These are phyloP conservation scores for Coemansia sp. DNA, from an alignment of 192 early-diverging fungal genomes.

Conservation along the genomic window DNA sequence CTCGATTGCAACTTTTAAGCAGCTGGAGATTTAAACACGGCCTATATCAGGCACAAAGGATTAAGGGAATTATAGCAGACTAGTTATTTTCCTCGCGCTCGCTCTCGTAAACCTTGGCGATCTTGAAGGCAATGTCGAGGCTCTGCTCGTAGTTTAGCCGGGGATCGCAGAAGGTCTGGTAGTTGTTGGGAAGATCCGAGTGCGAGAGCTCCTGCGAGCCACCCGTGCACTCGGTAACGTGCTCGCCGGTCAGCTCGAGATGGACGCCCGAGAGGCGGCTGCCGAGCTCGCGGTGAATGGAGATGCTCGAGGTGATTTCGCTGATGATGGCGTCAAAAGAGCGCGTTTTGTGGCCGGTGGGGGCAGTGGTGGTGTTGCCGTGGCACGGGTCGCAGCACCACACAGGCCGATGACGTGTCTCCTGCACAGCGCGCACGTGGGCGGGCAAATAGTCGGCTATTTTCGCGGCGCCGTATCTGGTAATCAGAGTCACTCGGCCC, in stretches of 20 bases:
- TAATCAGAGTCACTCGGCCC: conserved; percentile 94
- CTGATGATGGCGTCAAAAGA: conserved; percentile 84
- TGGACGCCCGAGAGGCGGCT: conserved; percentile 91
- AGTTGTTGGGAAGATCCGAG: conserved; percentile 80
- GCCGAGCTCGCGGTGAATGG: conserved; percentile 72
- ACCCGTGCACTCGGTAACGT: conserved; percentile 95
- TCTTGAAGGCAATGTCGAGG: conserved; percentile 93
- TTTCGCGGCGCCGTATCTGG: conserved; percentile 87
- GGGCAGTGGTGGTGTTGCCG: conserved; percentile 89
- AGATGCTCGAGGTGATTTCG: conserved; percentile 82
- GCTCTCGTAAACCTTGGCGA: conserved; percentile 83
- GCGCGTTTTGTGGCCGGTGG: conserved; percentile 85
- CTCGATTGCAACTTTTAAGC: too few species aligned
- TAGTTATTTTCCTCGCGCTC: conserved; percentile 37
- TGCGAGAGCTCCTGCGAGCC: conserved; percentile 95
- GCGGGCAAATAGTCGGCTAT: conserved; percentile 79
- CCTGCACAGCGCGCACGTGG: conserved; percentile 89
- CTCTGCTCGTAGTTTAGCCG: conserved; percentile 97
- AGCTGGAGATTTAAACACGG: background rate
- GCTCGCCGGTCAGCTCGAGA: conserved; percentile 93
- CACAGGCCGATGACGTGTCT: conserved; percentile 81
- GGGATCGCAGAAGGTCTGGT: conserved; percentile 96
- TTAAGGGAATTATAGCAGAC: background rate
- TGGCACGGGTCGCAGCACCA: conserved; percentile 99
- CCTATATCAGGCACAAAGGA: background rate